Evolutionary conservation across 1,139 yeast genomes (phyloP).

Genomic region (Diutina pseudorugosa): DNA sequence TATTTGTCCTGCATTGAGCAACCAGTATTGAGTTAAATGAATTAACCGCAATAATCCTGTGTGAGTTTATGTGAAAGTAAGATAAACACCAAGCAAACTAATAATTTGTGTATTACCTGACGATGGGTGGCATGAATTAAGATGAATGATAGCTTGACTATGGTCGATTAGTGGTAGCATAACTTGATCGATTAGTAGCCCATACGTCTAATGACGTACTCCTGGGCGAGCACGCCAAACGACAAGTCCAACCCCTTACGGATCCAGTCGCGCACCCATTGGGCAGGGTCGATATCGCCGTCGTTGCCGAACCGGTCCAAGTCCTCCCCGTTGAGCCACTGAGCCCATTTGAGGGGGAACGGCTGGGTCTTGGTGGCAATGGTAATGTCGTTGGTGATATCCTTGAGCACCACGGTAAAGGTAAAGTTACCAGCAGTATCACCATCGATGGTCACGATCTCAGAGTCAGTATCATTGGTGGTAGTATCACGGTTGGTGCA

Average conservation of each 20-base stretch:
- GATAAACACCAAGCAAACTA: no score
- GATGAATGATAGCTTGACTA: neutral
- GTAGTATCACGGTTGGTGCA: conserved; percentile 5
- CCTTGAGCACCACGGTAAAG: conserved; percentile 65
- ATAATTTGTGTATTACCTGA: no score
- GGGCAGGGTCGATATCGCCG: conserved; percentile 66
- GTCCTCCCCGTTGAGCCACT: conserved; percentile 56
- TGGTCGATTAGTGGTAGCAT: no score
- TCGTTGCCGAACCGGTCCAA: conserved; percentile 15
- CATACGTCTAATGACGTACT: conserved; percentile 86
- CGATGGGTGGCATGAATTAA: no score
- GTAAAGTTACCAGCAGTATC: conserved; percentile 29
- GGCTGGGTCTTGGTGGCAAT: conserved; percentile 76
- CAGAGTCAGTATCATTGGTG: no score
- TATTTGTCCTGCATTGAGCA: no score
- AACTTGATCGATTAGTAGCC: conserved; percentile 50
- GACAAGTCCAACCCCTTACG: conserved; percentile 69
- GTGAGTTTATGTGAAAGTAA: no score
- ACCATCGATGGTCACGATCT: conserved; percentile 33
- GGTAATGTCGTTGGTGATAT: conserved; percentile 64
- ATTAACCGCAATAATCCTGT: no score
- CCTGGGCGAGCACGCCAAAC: conserved; percentile 81
- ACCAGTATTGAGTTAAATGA: no score
- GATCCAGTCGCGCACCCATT: conserved; percentile 94
- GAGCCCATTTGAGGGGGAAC: conserved; percentile 81